Evolutionary conservation across 768 basidiomycete species (phyloP).

Genomic region (Pisolithus sp.): DNA sequence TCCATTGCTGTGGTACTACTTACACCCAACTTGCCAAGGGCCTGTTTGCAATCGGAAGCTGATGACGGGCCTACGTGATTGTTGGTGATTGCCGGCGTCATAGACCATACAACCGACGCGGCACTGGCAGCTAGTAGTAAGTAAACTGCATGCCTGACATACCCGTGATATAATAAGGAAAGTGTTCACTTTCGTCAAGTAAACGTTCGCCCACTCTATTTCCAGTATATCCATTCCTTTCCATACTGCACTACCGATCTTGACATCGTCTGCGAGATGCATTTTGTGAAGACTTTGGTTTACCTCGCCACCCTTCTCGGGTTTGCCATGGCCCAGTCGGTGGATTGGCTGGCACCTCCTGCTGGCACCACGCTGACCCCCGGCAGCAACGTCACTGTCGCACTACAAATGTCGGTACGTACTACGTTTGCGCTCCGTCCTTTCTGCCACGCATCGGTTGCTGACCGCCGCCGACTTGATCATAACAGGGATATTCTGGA

Average conservation of each 20-base stretch:
- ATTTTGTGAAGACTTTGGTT: constrained; percentile 9
- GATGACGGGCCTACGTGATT: no score
- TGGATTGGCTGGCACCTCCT: constrained; percentile 7
- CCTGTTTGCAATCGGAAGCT: no score
- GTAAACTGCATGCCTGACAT: no score
- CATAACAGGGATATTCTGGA: constrained; percentile 12
- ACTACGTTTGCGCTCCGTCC: not conserved
- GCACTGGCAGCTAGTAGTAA: no score
- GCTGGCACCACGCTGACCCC: constrained; percentile 6
- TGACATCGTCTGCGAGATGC: constrained; percentile 5
- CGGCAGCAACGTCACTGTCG: constrained; percentile 7
- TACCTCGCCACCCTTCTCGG: constrained; percentile 9
- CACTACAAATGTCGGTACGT: constrained; percentile 16
- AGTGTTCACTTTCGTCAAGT: not conserved
- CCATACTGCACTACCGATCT: not conserved
- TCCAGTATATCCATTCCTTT: not conserved
- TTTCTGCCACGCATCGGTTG: not conserved
- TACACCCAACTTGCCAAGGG: no score
- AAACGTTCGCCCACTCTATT: not conserved
- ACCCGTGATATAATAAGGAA: no score
- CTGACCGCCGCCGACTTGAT: not conserved
- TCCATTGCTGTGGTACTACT: no score
- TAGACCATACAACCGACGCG: no score
- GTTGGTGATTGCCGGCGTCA: no score
- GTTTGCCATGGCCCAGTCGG: constrained; percentile 12